These are phyloP conservation scores for Chrysosporium keratinophilum DNA, from an alignment of 2,329 filamentous ascomycete genomes.

Conservation along the genomic window DNA sequence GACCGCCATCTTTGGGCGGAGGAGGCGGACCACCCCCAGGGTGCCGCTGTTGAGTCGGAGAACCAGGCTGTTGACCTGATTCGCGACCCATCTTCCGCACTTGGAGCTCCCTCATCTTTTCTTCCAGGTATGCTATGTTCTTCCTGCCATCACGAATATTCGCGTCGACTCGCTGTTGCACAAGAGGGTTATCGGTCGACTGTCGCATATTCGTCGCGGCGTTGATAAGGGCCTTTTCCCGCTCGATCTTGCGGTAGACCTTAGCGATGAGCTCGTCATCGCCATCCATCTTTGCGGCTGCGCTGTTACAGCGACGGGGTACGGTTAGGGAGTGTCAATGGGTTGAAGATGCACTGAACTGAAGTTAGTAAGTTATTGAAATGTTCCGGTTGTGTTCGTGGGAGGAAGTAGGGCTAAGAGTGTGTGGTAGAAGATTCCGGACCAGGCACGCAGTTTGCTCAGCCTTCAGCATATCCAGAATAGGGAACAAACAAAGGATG, in stretches of 20 bases:
- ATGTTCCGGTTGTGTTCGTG: constrained; percentile 3
- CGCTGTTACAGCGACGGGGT: background rate
- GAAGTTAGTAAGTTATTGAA: constrained; percentile 2
- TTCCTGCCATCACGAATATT: constrained; percentile 88
- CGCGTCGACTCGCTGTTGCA: constrained; percentile 80
- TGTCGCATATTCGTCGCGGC: constrained; percentile 91
- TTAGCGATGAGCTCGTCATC: constrained; percentile 59
- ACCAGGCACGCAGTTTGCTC: background rate
- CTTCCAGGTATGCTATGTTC: constrained; percentile 93
- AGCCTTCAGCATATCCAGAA: background rate
- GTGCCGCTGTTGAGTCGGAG: constrained; percentile 41
- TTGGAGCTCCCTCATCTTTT: constrained; percentile 79
- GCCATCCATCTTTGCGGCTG: constrained; percentile 40
- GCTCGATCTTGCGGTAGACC: constrained; percentile 94
- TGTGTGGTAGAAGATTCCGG: constrained; percentile 4
- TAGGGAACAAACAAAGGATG: background rate
- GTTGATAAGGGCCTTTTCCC: constrained; percentile 89
- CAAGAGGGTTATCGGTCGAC: constrained; percentile 85
- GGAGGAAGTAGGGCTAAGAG: background rate
- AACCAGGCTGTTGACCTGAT: constrained; percentile 22
- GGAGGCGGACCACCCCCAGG: constrained; percentile 45
- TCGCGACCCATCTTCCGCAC: constrained; percentile 60
- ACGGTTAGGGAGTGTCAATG: background rate
- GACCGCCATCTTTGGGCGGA: constrained; percentile 60
- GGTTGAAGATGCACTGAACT: background rate